These are phyloP conservation scores for Nigrograna mackinnonii DNA, from an alignment of 2,329 filamentous ascomycete species.

Conservation along the genomic window DNA sequence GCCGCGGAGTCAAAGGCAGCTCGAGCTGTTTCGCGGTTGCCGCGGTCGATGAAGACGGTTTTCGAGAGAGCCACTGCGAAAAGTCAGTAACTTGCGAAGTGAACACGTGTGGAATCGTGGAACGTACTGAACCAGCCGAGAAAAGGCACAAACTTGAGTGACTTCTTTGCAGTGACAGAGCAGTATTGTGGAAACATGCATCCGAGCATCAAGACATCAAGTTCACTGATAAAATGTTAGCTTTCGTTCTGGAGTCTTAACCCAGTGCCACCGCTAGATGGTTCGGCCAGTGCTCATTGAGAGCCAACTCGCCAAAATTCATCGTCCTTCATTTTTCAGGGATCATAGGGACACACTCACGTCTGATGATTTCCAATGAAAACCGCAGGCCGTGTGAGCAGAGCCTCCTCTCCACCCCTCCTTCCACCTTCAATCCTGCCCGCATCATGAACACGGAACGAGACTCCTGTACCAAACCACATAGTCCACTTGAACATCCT, in stretches of 20 bases:
- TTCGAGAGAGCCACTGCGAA: conserved; percentile 70
- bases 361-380: conserved; percentile 96
- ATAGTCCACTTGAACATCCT: conserved; percentile 81
- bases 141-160: conserved; percentile 77
- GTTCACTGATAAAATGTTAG: conserved; percentile 57
- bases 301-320: too few species aligned
- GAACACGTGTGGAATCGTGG: neutral
- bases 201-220: conserved; percentile 92
- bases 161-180: conserved; percentile 90
- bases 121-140: conserved; percentile 84
- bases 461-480: conserved; percentile 73
- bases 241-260: too few species aligned
- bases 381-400: conserved; percentile 70
- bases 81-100: neutral
- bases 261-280: too few species aligned
- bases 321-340: too few species aligned
- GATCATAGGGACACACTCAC: conserved; percentile 36
- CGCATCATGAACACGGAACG: conserved; percentile 66
- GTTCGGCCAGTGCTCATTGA: too few species aligned
- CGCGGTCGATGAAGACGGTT: conserved; percentile 93
- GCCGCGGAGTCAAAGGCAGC: conserved; percentile 85
- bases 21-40: conserved; percentile 79
- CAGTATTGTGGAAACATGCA: conserved; percentile 88
- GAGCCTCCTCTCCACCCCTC: conserved; percentile 35
- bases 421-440: conserved; percentile 32